Evolutionary conservation across 164 flowering plant species (phyloP), one percentile per base, ranked within the genome.

Genomic region (Brasenia schreberi): DNA sequence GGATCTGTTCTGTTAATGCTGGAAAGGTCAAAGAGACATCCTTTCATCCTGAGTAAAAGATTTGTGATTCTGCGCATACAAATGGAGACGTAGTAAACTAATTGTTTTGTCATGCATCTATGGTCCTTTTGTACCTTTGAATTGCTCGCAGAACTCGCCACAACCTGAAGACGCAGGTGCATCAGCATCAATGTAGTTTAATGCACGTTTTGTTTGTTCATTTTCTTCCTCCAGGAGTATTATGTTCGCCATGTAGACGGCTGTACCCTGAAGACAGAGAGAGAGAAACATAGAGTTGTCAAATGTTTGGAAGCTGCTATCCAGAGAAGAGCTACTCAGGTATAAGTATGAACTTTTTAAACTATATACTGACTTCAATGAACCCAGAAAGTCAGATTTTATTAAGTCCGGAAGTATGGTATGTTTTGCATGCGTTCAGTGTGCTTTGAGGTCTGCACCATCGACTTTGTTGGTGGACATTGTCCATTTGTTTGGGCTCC

Each of bases 281-380:
- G 64, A 6, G 92, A 89, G 71, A 83, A 77, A 71, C 79, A 52
- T 2, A 80, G 73, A 64, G 83, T 94, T 4, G 73, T 71, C 4
- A 75, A 77, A 65, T 84, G 88, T 79, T 73, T 94, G 68, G 77
- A 80, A 44, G 96, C 99, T 7, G 96, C 97, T 1, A 79, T 85
- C 5, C 92, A 91, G 71, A 79, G 99, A 5, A 80, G 99, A 69
- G 82, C 72, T 59, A 81, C 93, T 12, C 95, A 87, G 73, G 98
- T 89, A 61, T 11, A 23, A 7, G 2, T 16, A 9, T 11, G 23
- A 12, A 14, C 60, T 18, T 61, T 23, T 9, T 5, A 5, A 61
- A 61, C 9, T 18, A 61, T 49, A 9, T 49, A 61, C 18, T 49
- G 6, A 45, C 53, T 9, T 9, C 10, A 6, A 49, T 49, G 56